Conservation (phyloP, 352 stramenopile species). For the Globisporangium yorkense region DNA sequence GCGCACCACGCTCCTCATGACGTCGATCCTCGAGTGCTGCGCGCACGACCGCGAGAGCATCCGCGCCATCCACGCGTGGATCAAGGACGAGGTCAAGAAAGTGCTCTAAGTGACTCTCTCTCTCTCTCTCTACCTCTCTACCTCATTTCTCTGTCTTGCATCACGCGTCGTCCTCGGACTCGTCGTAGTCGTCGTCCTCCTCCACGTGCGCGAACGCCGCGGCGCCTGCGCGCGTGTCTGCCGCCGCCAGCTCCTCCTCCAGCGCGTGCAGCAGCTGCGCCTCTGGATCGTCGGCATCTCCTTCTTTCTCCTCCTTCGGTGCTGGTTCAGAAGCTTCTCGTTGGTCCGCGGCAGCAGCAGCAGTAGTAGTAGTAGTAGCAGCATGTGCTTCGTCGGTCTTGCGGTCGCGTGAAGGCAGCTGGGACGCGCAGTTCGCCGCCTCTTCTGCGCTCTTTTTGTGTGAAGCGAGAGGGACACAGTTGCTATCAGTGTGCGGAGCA, state of each 20-base stretch:
- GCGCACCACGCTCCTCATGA: slow-evolving; percentile 28
- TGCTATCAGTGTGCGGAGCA: too few species aligned
- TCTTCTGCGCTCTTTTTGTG: neutral
- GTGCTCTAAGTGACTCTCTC: slow-evolving; percentile 6
- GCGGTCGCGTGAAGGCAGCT: neutral
- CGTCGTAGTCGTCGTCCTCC: slow-evolving; percentile 28
- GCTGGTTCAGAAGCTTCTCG: neutral
- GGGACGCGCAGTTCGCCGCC: neutral
- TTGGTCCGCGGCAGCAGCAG: neutral
- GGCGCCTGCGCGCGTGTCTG: too few species aligned
- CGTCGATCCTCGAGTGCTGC: slow-evolving; percentile 39
- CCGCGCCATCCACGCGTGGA: slow-evolving; percentile 23
- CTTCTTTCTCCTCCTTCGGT: neutral
- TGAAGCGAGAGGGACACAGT: too few species aligned
- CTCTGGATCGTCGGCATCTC: slow-evolving; percentile 1
- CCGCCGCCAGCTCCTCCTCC: slow-evolving; percentile 10
- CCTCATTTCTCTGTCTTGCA: too few species aligned
- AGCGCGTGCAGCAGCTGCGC: slow-evolving; percentile 10
- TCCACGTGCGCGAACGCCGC: slow-evolving; percentile 6
- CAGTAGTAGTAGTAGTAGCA: neutral
- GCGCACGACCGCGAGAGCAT: slow-evolving; percentile 40
- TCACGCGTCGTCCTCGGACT: slow-evolving; percentile 8
- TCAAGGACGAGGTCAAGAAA: slow-evolving; percentile 48
- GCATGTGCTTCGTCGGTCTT: too few species aligned
- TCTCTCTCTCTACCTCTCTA: neutral